Evolutionary conservation across 805 yeast species (phyloP), one percentile per base, ranked within the genome.

Genomic region (Yamadazyma ubonensis): DNA sequence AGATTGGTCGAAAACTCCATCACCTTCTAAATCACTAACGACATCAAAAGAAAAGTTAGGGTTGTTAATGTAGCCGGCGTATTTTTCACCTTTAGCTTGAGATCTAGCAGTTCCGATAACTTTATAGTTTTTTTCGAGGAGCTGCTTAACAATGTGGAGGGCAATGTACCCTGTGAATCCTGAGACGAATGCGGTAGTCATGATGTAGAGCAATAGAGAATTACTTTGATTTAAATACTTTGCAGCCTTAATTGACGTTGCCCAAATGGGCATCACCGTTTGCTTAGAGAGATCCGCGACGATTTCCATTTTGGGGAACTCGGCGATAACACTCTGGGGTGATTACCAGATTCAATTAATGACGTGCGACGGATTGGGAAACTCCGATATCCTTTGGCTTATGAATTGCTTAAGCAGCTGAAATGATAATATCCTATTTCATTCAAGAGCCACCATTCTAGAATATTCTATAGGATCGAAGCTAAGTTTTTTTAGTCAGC

Each of bases 141-240:
- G 63, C 8, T 49, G 48, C 36, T 67, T 63, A 33, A 75, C 62
- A 17, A 75, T 60, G 49, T 76, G 77, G 45, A 63, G 70, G 16
- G 81, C 81, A 42, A 77, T 67, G 49, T 67, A 76, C 7, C 82
- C 81, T 6, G 78, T 62, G 23, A 76, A 78, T 21, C 82, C 82
- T 4, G 81, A 63, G 22, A 76, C 70, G 26, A 73, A 66, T 22
- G 33, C 34, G 17, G 29, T 23, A 14, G 40, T 12, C 38, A 34
- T 34, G 4, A n/a, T 33, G 5, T 5, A 5, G 12, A 18, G 6
- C 18, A 23, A 23, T 3, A 23, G 7, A 4, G 7, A 12, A 12
- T 10, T 10, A 4, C n/a, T 12, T 4, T 5, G 26, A 23, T 10
- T 23, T 23, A 23, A 23, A 23, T 4, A 4, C 26, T 4, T 12